Evolutionary conservation across 2,329 filamentous ascomycete species (phyloP).

Genomic region (Nectriaceae sp.): DNA sequence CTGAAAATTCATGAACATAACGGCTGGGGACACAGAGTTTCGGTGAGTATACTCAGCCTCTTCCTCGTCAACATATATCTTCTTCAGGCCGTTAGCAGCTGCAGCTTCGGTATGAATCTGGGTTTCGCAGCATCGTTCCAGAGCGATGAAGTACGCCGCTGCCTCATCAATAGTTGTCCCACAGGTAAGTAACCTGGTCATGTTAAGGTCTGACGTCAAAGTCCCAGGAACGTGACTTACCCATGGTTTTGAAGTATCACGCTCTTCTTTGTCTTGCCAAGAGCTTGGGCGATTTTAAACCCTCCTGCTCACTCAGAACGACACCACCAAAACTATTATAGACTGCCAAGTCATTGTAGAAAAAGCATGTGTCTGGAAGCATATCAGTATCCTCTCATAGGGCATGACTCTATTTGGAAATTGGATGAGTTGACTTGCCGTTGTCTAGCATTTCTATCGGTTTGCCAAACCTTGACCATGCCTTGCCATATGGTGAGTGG

Average conservation of each 20-base stretch:
- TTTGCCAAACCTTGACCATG: constrained; percentile 64
- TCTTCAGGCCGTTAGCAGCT: constrained; percentile 1
- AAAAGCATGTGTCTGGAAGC: constrained; percentile 44
- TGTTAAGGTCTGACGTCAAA: not conserved
- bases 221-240: not conserved
- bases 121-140: constrained; percentile 68
- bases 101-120: constrained; percentile 70
- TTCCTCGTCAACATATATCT: not conserved
- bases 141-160: constrained; percentile 65
- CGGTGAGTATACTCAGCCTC: not conserved
- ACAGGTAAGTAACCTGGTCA: constrained; percentile 58
- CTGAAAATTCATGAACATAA: not conserved
- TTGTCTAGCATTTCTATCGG: constrained; percentile 70
- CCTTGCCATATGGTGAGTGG: constrained; percentile 63
- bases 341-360: constrained; percentile 63
- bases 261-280: constrained; percentile 59
- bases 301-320: constrained; percentile 62
- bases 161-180: constrained; percentile 72
- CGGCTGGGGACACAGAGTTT: not conserved
- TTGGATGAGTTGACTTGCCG: constrained; percentile 44
- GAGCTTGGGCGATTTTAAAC: constrained; percentile 59
- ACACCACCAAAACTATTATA: constrained; percentile 56
- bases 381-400: not conserved
- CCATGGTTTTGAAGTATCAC: constrained; percentile 69
- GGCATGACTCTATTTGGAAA: too few species aligned